Evolutionary conservation across 2,329 filamentous ascomycete species (phyloP), one percentile per base, ranked within the genome.

Genomic region (Colletotrichum sp.): DNA sequence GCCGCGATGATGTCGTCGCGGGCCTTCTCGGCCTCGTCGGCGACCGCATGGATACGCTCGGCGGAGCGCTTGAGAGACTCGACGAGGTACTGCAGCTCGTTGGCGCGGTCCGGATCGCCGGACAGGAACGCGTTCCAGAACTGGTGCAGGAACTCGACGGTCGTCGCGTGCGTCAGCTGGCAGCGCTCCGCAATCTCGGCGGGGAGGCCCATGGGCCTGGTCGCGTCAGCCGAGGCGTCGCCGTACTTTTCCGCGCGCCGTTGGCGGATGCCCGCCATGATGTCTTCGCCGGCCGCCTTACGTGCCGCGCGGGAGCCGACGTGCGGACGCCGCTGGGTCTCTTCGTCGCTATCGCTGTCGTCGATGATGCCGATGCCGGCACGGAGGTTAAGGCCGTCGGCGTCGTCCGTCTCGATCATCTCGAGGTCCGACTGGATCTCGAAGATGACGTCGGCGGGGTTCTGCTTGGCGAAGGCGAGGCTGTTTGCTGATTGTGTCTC

Each of bases 91-190:
- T 93, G 92, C 16, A 98, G 89, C 85, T 99, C 96, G 57, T 90
- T 89, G 1, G 95, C 95, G 39, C 95, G 93, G 76, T 95, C 93
- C 1, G 95, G 87, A 82, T 98, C 95, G 16, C 96, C 96, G 0
- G 96, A 98, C 30, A 98, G 89, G 82, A 98, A 99, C 0, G 96
- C 93, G 39, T 92, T 91, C 96, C 96, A 99, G 87, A 99, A 99
- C 84, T 99, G 98, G 80, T 96, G 95, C n/a, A 99, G 88, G 81
- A 99, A 99, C 82, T 99, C 97, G 49, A 95, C 94, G 0, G 95
- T 98, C 0, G 97, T 99, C 69, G 96, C 96, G 83, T 99, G 96
- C 0, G 96, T 98, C 71, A 92, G 84, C 55, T 85, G 86, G 79
- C 91, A 92, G 71, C 91, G 91, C 59, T 92, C 88, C 6, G 91